Conservation (phyloP, 371 early-diverging fungal genomes). For the Syncephalis plumigaleata region DNA sequence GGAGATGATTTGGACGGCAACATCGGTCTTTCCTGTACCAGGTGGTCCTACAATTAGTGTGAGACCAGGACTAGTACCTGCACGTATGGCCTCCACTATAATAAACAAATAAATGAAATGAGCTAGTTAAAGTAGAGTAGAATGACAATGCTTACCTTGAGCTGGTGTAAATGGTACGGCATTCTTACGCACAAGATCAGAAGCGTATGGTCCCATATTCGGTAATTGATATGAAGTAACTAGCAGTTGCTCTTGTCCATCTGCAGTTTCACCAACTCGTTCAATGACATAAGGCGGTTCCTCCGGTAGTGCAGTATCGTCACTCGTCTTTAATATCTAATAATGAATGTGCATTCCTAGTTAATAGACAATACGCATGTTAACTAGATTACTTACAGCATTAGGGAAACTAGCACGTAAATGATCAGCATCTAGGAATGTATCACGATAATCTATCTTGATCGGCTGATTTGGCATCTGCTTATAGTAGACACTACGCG, state of each 20-base stretch:
- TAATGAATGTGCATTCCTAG: too few species aligned
- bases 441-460: conserved; percentile 62
- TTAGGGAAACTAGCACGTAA: conserved; percentile 45
- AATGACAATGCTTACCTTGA: conserved; percentile 26
- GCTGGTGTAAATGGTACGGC: conserved; percentile 66
- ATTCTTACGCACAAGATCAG: conserved; percentile 42
- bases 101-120: too few species aligned
- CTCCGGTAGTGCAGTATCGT: not conserved
- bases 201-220: conserved; percentile 59
- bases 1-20: conserved; percentile 86
- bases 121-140: too few species aligned
- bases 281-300: conserved; percentile 44
- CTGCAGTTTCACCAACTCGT: conserved; percentile 17
- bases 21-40: conserved; percentile 93
- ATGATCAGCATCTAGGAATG: conserved; percentile 72
- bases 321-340: conserved; percentile 3
- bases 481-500: conserved; percentile 50
- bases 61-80: conserved; percentile 69
- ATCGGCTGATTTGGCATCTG: conserved; percentile 27
- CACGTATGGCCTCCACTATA: conserved; percentile 57
- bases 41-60: conserved; percentile 92
- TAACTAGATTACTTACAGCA: conserved; percentile 10
- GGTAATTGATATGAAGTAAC: conserved; percentile 37
- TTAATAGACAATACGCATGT: too few species aligned
- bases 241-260: conserved; percentile 17